Base-by-base conservation (phyloP, 495 filamentous ascomycete genomes). In the Pyronema omphalodes region DNA sequence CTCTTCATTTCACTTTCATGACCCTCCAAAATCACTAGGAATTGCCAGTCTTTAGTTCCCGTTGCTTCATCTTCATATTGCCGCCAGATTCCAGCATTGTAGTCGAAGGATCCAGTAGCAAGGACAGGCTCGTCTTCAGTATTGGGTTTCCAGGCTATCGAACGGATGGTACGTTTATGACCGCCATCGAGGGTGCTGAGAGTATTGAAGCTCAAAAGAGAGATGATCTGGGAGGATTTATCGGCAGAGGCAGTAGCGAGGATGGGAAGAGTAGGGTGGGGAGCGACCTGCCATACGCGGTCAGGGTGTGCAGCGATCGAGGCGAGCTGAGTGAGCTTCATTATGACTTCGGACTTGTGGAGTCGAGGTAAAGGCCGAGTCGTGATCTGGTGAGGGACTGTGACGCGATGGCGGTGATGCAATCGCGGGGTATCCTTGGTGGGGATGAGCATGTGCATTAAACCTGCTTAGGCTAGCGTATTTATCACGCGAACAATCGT, bases 1-100 rank as follows among this genome's bases (percentile, higher is more conserved):
- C 73, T 76, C 65, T 98, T 98, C 60, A 98, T 81, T 66, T 98
- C 91, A 52, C 81, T 84, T 46, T 95, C 89, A 60, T 96, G 91
- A 0, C 91, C 91, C 58, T 94, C 89, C 0, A 98, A 74, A 0
- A 94, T 79, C 11, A 94, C 74, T 0, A 83, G 78, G 57, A 93
- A 88, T 12, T 81, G 79, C 87, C 88, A 98, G 51, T 87, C 84
- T 17, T 88, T 83, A 0, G 84, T 79, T 0, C 80, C 78, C 0
- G 81, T 80, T 0, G 58, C 60, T 37, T 69, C 67, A 17, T 69
- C 68, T 62, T 84, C 79, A 60, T 74, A 74, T 60, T 79, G 77
- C 43, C 80, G 72, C 89, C 89, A 96, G 51, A 96, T 76, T 0
- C 86, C 89, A 2, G 88, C 86, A 5, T 82, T 88, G 8, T 83